Percentiles rank a stretch among this genome's conserved stretches.
phyloP scores from a whole-genome alignment of 176 grass and related monocot genomes.

The barley (Hordeum vulgare) region DNA sequence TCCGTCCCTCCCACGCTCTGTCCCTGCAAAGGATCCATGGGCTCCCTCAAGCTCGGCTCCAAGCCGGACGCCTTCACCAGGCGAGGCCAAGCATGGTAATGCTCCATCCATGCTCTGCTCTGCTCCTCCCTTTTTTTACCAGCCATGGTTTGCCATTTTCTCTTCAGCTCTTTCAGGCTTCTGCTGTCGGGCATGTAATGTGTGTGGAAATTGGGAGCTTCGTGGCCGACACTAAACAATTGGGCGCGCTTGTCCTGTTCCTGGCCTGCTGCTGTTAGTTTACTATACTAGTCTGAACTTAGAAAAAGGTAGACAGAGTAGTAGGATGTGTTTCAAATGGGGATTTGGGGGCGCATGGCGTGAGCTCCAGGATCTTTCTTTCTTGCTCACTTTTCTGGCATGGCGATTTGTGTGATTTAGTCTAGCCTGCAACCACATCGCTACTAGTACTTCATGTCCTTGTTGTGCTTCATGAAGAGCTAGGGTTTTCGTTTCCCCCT shows the following conservation, averaged over 20 bases:
- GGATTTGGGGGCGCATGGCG: neutral
- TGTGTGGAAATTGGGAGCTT: neutral
- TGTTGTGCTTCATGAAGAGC: neutral
- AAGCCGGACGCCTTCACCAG: conserved; percentile 58
- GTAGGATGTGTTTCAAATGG: neutral
- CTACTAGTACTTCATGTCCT: neutral
- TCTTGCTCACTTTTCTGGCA: neutral
- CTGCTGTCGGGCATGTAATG: neutral
- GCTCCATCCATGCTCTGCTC: neutral
- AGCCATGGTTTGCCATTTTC: neutral
- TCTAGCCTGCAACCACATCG: neutral
- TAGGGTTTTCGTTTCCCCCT: neutral
- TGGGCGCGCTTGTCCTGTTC: neutral
- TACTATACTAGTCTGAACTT: neutral
- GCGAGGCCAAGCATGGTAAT: conserved; percentile 64
- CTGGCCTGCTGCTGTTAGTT: neutral
- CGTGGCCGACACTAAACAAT: neutral
- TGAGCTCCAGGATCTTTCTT: neutral
- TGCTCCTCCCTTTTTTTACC: neutral
- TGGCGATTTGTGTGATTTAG: neutral
- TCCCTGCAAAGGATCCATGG: conserved; percentile 13
- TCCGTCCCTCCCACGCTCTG: neutral
- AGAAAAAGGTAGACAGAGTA: neutral
- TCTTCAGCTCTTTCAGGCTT: neutral
- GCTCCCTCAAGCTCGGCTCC: conserved; percentile 45